Percentiles rank a stretch among this genome's conserved stretches.
Conservation (phyloP, 2,329 filamentous ascomycete species). For the Akanthomyces lecanii region DNA sequence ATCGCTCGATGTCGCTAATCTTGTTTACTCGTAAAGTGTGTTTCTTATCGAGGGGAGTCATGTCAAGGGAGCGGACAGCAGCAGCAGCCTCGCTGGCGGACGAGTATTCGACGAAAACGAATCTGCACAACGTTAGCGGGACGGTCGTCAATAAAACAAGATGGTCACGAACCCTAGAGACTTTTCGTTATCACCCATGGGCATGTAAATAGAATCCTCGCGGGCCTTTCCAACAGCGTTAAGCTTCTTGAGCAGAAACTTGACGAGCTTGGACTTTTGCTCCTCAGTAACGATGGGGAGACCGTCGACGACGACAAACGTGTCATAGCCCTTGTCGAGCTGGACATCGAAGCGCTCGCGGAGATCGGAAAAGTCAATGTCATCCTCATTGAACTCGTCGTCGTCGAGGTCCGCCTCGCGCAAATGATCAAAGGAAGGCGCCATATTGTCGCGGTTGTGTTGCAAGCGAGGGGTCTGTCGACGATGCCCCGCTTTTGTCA, state of each 20-base stretch:
- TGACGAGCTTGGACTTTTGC: slow-evolving; percentile 88
- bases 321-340: slow-evolving; percentile 91
- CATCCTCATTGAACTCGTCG: slow-evolving; percentile 84
- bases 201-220: slow-evolving; percentile 91
- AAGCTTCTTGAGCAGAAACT: slow-evolving; percentile 93
- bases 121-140: slow-evolving; percentile 48
- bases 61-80: slow-evolving; percentile 83
- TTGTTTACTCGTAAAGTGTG: slow-evolving; percentile 97
- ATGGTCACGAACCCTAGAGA: slow-evolving; percentile 63
- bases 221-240: slow-evolving; percentile 77
- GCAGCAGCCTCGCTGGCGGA: slow-evolving; percentile 84
- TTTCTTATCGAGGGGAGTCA: slow-evolving; percentile 88
- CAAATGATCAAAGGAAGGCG: slow-evolving; percentile 82
- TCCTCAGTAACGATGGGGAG: slow-evolving; percentile 85
- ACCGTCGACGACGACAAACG: slow-evolving; percentile 94
- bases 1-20: slow-evolving; percentile 95
- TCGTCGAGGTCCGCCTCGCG: slow-evolving; percentile 84
- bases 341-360: slow-evolving; percentile 93
- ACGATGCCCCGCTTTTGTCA: slow-evolving; percentile 34
- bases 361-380: slow-evolving; percentile 93
- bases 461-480: slow-evolving; percentile 30
- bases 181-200: slow-evolving; percentile 79
- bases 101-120: slow-evolving; percentile 95
- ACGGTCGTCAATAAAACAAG: slow-evolving; percentile 13
- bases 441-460: slow-evolving; percentile 63